Evolutionary conservation across 306 rosid genomes (phyloP).

Genomic region (Carpinus viminea): DNA sequence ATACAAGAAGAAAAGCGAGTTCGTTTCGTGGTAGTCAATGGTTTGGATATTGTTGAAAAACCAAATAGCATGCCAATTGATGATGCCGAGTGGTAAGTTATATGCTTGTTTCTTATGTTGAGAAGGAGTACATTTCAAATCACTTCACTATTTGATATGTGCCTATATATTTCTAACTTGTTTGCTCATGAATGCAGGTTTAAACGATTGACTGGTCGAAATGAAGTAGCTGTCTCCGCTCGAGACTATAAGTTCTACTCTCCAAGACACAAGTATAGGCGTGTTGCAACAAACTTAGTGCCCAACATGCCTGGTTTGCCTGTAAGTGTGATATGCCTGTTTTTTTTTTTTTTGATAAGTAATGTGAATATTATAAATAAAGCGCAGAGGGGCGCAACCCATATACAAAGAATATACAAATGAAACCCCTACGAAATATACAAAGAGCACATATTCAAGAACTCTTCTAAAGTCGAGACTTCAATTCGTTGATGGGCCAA

Average conservation of each 20-base stretch:
- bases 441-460: too few species aligned
- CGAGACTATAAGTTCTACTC: slow-evolving; percentile 85
- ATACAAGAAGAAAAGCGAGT: slow-evolving; percentile 96
- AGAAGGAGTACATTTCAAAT: neutral
- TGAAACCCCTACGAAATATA: too few species aligned
- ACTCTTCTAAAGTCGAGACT: too few species aligned
- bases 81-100: slow-evolving; percentile 81
- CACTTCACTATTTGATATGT: neutral
- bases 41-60: slow-evolving; percentile 79
- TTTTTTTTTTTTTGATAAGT: too few species aligned
- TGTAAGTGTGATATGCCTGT: slow-evolving; percentile 52
- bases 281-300: slow-evolving; percentile 58
- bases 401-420: too few species aligned
- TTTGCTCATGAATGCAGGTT: slow-evolving; percentile 58
- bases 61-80: slow-evolving; percentile 63
- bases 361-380: too few species aligned
- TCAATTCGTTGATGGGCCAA: too few species aligned
- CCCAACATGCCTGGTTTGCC: slow-evolving; percentile 63
- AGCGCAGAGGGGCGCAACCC: too few species aligned
- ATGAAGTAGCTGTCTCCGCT: slow-evolving; percentile 73
- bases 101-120: neutral
- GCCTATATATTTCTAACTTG: slow-evolving; percentile 13
- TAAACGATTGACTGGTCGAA: slow-evolving; percentile 87
- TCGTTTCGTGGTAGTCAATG: slow-evolving; percentile 95
- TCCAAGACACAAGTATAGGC: slow-evolving; percentile 92